These are phyloP conservation scores for Russula compacta DNA, from an alignment of 768 basidiomycete species.

Conservation along the genomic window DNA sequence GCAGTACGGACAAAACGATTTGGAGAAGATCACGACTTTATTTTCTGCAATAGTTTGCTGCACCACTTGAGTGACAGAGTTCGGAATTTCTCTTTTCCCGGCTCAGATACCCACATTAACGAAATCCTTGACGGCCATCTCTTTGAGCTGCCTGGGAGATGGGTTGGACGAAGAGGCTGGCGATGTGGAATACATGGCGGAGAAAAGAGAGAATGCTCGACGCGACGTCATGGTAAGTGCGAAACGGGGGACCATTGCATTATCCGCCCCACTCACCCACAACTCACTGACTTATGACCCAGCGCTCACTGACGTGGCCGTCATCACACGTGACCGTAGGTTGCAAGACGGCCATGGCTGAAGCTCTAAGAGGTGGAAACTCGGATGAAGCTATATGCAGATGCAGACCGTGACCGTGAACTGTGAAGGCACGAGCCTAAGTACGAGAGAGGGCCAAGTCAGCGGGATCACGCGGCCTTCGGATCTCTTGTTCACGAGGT, in stretches of 20 bases:
- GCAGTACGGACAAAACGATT: conserved; percentile 36
- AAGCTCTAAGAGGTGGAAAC: too few relatives aligned
- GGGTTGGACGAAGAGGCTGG: conserved; percentile 28
- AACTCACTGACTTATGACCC: too few relatives aligned
- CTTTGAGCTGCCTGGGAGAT: conserved; percentile 27
- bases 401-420: too few relatives aligned
- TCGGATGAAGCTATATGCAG: too few relatives aligned
- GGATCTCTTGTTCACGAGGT: too few relatives aligned
- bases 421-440: too few relatives aligned
- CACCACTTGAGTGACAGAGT: not conserved
- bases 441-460: too few relatives aligned
- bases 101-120: conserved; percentile 34
- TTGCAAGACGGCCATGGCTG: not conserved
- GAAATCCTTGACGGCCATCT: conserved; percentile 29
- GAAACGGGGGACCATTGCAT: not conserved
- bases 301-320: not conserved
- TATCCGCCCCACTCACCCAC: too few relatives aligned
- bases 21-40: conserved; percentile 35
- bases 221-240: conserved; percentile 9
- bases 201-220: conserved; percentile 17
- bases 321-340: not conserved
- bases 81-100: not conserved
- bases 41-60: conserved; percentile 30
- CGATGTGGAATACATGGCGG: conserved; percentile 18
- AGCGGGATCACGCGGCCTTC: too few relatives aligned